A percentile compares a stretch with the other conserved stretches of the same genome.
phyloP scores from a whole-genome alignment of 78 protist genomes.

The Dictyostelium brefeldianum region DNA sequence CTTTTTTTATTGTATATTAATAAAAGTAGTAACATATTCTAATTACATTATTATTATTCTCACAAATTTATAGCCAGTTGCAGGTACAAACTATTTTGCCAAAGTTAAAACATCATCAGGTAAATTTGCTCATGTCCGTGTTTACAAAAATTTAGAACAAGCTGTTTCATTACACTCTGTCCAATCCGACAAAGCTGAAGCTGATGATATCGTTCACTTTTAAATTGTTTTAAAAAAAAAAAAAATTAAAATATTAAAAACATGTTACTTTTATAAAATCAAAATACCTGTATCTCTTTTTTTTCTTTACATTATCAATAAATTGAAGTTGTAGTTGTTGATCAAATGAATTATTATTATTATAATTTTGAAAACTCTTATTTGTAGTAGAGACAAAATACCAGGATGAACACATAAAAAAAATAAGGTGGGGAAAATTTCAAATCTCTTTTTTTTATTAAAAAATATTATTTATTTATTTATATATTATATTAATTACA shows the following conservation, averaged over 20 bases:
- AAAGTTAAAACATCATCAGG: slow-evolving; percentile 44
- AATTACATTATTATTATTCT: too few species aligned
- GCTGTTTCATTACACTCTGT: slow-evolving; percentile 25
- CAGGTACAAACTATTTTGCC: slow-evolving; percentile 63
- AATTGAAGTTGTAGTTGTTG: too few species aligned
- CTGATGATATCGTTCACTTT: neutral
- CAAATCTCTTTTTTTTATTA: neutral
- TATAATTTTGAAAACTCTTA: too few species aligned
- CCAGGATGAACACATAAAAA: too few species aligned
- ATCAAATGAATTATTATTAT: too few species aligned
- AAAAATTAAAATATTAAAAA: neutral
- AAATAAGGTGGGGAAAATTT: too few species aligned
- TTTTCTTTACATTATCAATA: too few species aligned
- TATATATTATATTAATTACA: neutral
- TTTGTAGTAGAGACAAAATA: too few species aligned
- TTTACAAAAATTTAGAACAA: slow-evolving; percentile 6
- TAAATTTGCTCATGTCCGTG: neutral
- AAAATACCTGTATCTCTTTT: neutral
- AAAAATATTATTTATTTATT: neutral
- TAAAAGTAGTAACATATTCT: too few species aligned
- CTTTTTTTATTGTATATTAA: neutral
- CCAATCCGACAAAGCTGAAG: neutral
- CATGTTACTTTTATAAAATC: neutral
- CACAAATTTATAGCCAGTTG: slow-evolving; percentile 46
- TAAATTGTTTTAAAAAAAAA: neutral